These are phyloP conservation scores for Boletus barrowsii DNA, from an alignment of 768 basidiomycete species.

Conservation along the genomic window DNA sequence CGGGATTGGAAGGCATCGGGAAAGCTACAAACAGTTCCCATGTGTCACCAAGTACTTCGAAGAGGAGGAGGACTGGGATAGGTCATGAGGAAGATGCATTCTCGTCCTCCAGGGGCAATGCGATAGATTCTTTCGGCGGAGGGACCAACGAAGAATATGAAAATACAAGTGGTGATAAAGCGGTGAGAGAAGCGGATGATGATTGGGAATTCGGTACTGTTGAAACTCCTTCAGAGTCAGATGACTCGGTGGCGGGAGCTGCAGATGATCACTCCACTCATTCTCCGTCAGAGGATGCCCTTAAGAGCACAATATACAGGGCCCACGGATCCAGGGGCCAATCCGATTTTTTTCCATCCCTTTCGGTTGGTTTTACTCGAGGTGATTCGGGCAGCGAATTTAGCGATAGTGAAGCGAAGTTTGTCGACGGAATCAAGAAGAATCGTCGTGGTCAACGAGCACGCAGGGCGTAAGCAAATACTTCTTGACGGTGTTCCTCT, in stretches of 20 bases:
- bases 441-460: slow-evolving; percentile 93
- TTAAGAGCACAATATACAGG: slow-evolving; percentile 16
- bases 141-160: slow-evolving; percentile 26
- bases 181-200: slow-evolving; percentile 12
- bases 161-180: slow-evolving; percentile 6
- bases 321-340: slow-evolving; percentile 23
- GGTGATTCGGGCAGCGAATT: slow-evolving; percentile 80
- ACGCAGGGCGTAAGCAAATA: slow-evolving; percentile 77
- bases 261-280: slow-evolving; percentile 23
- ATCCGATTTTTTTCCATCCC: slow-evolving; percentile 82
- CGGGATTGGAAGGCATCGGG: slow-evolving; percentile 14
- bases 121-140: not conserved
- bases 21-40: slow-evolving; percentile 17
- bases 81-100: not conserved
- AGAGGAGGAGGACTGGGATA: slow-evolving; percentile 6
- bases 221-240: slow-evolving; percentile 22
- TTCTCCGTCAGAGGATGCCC: slow-evolving; percentile 11
- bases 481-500: not conserved
- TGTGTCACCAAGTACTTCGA: slow-evolving; percentile 3
- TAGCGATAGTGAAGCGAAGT: slow-evolving; percentile 59
- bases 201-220: slow-evolving; percentile 46
- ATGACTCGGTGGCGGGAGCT: slow-evolving; percentile 39
- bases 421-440: slow-evolving; percentile 61
- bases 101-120: slow-evolving; percentile 4
- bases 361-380: slow-evolving; percentile 79